Evolutionary conservation across 108 stramenopile genomes (phyloP).

Genomic region (Skeletonema tropicum): DNA sequence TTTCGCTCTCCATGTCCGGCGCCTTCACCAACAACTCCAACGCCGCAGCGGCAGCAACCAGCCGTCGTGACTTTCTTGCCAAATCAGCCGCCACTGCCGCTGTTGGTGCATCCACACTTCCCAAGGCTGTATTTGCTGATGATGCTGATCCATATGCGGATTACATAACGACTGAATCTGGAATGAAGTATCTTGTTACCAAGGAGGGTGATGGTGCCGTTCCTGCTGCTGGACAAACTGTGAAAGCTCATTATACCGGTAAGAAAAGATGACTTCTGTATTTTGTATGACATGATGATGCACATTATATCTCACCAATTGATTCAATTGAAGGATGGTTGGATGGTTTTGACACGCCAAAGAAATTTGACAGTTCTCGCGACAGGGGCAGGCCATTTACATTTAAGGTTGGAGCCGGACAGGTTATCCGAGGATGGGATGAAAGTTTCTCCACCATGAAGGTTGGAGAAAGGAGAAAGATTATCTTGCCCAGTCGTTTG

Average conservation of each 20-base stretch:
- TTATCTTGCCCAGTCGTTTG: constrained; percentile 86
- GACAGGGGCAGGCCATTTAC: constrained; percentile 95
- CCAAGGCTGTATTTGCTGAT: constrained; percentile 40
- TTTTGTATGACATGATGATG: too few species aligned
- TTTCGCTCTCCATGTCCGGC: neutral
- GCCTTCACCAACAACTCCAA: neutral
- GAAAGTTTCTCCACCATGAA: constrained; percentile 85
- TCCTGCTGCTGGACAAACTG: constrained; percentile 78
- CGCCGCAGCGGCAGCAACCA: neutral
- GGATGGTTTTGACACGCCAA: constrained; percentile 77
- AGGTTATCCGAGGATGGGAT: constrained; percentile 93
- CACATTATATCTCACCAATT: too few species aligned
- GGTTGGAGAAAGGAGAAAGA: constrained; percentile 89
- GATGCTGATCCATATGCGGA: constrained; percentile 59
- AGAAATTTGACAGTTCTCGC: constrained; percentile 93
- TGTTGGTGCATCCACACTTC: neutral
- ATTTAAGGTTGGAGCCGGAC: constrained; percentile 90
- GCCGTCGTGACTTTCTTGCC: neutral
- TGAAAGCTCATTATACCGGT: constrained; percentile 97
- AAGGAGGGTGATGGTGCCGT: constrained; percentile 89
- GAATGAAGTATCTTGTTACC: constrained; percentile 88
- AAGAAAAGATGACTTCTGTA: too few species aligned
- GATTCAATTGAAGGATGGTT: too few species aligned
- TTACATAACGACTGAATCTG: constrained; percentile 84
- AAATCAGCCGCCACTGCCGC: neutral